Conservation (phyloP, 805 yeast genomes). For the Metschnikowia arizonensis region DNA sequence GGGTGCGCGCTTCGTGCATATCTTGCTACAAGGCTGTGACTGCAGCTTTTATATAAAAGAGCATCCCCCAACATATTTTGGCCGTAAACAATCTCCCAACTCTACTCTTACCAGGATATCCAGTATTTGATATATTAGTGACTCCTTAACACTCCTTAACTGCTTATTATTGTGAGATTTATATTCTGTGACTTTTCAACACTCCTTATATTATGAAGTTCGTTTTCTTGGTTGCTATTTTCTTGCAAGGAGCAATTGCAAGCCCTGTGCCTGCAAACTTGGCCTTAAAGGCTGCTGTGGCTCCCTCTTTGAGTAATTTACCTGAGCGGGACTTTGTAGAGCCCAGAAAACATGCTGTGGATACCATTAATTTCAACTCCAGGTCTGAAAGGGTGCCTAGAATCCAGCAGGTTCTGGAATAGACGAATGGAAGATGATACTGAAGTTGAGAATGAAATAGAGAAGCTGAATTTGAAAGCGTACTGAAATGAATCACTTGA, state of each 20-base stretch:
- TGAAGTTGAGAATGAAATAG: too few species aligned
- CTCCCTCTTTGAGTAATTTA: constrained; percentile 13
- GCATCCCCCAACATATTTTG: too few species aligned
- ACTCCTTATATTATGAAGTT: constrained; percentile 9
- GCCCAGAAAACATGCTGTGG: neutral
- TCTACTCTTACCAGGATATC: too few species aligned
- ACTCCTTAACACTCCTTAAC: too few species aligned
- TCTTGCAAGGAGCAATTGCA: constrained; percentile 13
- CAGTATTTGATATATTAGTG: too few species aligned
- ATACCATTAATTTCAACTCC: neutral
- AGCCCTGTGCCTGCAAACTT: constrained; percentile 32
- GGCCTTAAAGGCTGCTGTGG: constrained; percentile 19
- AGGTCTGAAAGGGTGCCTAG: neutral
- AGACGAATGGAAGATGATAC: too few species aligned
- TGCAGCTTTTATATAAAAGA: neutral
- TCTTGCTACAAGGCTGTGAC: constrained; percentile 1
- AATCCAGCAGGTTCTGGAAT: constrained; percentile 3
- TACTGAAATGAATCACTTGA: too few species aligned
- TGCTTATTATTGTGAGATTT: too few species aligned
- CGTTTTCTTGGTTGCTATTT: neutral
- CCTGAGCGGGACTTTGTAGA: constrained; percentile 5
- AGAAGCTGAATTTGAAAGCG: too few species aligned
- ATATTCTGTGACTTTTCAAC: neutral
- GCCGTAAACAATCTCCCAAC: too few species aligned
- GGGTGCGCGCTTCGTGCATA: constrained; percentile 2